Conservation (phyloP, 805 yeast genomes). For the Hanseniaspora clermontiae region DNA sequence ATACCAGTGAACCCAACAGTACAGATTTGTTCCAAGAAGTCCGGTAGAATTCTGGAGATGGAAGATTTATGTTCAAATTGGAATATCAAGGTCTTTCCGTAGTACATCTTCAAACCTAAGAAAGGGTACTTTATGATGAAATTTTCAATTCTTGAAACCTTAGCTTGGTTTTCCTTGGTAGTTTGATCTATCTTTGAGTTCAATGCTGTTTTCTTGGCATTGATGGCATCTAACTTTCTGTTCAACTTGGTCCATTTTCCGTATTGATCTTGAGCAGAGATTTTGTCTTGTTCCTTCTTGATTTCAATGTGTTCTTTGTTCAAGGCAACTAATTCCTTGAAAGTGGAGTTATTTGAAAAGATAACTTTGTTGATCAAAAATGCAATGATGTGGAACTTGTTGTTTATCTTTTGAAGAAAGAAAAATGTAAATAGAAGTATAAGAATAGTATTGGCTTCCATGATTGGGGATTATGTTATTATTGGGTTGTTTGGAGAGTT, state of each 20-base stretch:
- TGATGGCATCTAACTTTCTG: constrained; percentile 50
- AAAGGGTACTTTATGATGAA: constrained; percentile 26
- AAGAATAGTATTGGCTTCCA: constrained; percentile 8
- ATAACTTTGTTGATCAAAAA: constrained; percentile 4
- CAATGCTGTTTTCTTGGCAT: constrained; percentile 37
- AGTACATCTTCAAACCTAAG: constrained; percentile 23
- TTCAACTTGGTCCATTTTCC: constrained; percentile 92
- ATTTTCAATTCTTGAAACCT: constrained; percentile 18
- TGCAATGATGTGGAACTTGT: constrained; percentile 2
- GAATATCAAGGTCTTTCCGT: constrained; percentile 26
- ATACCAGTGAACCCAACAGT: constrained; percentile 25
- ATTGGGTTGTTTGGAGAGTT: no score
- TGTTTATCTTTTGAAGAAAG: constrained; percentile 8
- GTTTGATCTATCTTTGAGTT: constrained; percentile 25
- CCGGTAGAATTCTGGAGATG: constrained; percentile 22
- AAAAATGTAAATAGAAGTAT: constrained; percentile 2
- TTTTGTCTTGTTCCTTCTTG: constrained; percentile 41
- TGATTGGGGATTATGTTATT: neutral
- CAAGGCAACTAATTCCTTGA: neutral
- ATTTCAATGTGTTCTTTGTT: constrained; percentile 34
- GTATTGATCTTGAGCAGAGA: constrained; percentile 85
- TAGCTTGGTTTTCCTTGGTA: constrained; percentile 14
- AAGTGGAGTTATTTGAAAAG: neutral
- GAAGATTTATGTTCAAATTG: constrained; percentile 19
- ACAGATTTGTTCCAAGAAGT: constrained; percentile 23